Evolutionary conservation across 371 early-diverging fungal species (phyloP).

Genomic region (Mucor circinelloides): DNA sequence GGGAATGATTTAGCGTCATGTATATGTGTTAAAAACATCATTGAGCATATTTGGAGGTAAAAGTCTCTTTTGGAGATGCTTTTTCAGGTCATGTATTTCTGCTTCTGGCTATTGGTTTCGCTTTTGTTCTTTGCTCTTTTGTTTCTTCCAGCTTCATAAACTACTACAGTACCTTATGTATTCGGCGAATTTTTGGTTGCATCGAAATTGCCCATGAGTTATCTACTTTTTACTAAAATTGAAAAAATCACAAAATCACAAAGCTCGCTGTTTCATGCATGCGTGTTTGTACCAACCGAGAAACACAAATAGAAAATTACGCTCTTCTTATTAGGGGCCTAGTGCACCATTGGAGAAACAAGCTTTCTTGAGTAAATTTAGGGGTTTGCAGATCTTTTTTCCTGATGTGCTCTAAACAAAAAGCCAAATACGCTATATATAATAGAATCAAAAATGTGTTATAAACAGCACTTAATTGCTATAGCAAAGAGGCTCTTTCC

Average conservation of each 20-base stretch:
- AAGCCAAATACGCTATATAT: not conserved
- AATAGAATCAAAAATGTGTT: not conserved
- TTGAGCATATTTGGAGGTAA: not conserved
- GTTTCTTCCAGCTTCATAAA: not conserved
- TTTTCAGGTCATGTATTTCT: not conserved
- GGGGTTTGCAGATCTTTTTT: not conserved
- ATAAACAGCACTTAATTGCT: not conserved
- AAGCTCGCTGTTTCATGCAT: not conserved
- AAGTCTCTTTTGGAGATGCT: not conserved
- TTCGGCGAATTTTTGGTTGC: not conserved
- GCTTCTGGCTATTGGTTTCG: not conserved
- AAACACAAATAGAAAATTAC: not conserved
- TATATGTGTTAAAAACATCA: not conserved
- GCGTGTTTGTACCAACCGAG: not conserved
- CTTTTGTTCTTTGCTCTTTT: not conserved
- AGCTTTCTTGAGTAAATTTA: not conserved
- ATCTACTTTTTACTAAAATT: slow-evolving; percentile 1
- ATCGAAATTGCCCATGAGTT: not conserved
- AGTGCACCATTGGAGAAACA: not conserved
- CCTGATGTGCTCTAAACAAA: not conserved
- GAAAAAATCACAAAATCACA: not conserved
- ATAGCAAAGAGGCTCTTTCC: not conserved
- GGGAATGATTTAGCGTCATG: not conserved
- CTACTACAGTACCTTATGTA: not conserved
- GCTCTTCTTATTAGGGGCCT: not conserved